phyloP scores from a whole-genome alignment of 1,284 basidiomycete genomes.

The Papiliotrema laurentii region DNA sequence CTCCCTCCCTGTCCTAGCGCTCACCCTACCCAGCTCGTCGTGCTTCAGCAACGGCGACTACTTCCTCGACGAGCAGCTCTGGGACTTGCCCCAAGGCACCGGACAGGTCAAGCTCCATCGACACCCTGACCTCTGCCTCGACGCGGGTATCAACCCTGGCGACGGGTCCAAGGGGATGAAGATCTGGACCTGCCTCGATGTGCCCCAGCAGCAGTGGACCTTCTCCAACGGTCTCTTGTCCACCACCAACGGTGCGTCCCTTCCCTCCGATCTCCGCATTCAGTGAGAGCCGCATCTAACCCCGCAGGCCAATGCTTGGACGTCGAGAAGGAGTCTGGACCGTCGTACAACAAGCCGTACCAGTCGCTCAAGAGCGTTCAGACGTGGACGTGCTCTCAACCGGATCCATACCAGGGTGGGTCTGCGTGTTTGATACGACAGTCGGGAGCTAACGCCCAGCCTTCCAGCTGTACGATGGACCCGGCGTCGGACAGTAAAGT shows the following conservation, averaged over 20 bases:
- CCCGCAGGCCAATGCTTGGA: conserved; percentile 10
- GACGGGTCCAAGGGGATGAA: conserved; percentile 15
- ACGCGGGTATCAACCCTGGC: conserved; percentile 12
- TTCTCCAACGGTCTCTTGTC: background rate
- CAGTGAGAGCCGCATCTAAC: background rate
- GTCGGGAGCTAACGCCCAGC: background rate
- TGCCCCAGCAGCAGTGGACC: background rate
- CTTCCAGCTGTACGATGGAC: background rate
- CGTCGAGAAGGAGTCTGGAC: conserved; percentile 2
- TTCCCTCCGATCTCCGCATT: background rate
- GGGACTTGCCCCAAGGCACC: conserved; percentile 1
- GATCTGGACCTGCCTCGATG: conserved; percentile 6
- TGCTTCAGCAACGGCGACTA: conserved; percentile 3
- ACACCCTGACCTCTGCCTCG: conserved; percentile 16
- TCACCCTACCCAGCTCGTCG: conserved; percentile 1
- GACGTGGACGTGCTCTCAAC: background rate
- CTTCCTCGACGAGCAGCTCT: conserved; percentile 1
- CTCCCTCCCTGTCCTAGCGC: too few relatives aligned
- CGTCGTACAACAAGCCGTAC: conserved; percentile 2
- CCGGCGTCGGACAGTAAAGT: too few relatives aligned
- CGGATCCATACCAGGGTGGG: conserved; percentile 1
- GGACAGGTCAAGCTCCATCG: conserved; percentile 3
- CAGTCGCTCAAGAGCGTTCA: conserved; percentile 8
- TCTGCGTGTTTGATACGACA: background rate
- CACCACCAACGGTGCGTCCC: background rate